Conservation (phyloP, 352 stramenopile genomes). For the Globisporangium lucens region DNA sequence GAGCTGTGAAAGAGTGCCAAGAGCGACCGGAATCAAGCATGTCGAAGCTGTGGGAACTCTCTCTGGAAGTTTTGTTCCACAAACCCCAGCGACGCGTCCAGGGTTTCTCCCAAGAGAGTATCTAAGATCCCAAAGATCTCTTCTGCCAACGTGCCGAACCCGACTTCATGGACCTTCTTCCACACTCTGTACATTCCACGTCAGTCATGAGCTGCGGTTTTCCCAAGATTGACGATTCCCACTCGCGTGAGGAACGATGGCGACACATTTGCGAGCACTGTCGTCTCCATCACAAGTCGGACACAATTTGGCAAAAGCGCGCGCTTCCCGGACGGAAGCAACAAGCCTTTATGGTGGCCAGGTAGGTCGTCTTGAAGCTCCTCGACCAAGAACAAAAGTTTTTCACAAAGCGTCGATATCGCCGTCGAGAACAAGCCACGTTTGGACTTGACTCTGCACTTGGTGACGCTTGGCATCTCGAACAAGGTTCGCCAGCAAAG, state of each 20-base stretch:
- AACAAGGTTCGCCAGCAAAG: constrained; percentile 37
- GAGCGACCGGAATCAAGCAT: constrained; percentile 22
- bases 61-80: constrained; percentile 36
- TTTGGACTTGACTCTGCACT: constrained; percentile 23
- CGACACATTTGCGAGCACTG: constrained; percentile 36
- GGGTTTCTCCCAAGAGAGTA: constrained; percentile 37
- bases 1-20: constrained; percentile 55
- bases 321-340: constrained; percentile 35
- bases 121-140: constrained; percentile 46
- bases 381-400: constrained; percentile 34
- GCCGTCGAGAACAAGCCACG: constrained; percentile 70
- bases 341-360: constrained; percentile 25
- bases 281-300: constrained; percentile 55
- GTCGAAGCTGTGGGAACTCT: constrained; percentile 12
- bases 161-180: constrained; percentile 30
- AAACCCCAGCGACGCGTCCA: constrained; percentile 44
- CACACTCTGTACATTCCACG: constrained; percentile 37
- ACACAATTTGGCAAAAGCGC: constrained; percentile 33
- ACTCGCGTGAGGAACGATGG: constrained; percentile 53
- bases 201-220: constrained; percentile 15
- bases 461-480: constrained; percentile 41
- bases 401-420: constrained; percentile 44
- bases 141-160: constrained; percentile 28
- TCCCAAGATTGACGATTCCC: constrained; percentile 35
- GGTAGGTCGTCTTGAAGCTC: constrained; percentile 19